A percentile compares a stretch with the other conserved stretches of the same genome.
These are phyloP conservation scores for Trichoderma sp. DNA, from an alignment of 2,329 filamentous ascomycete genomes.

Conservation along the genomic window DNA sequence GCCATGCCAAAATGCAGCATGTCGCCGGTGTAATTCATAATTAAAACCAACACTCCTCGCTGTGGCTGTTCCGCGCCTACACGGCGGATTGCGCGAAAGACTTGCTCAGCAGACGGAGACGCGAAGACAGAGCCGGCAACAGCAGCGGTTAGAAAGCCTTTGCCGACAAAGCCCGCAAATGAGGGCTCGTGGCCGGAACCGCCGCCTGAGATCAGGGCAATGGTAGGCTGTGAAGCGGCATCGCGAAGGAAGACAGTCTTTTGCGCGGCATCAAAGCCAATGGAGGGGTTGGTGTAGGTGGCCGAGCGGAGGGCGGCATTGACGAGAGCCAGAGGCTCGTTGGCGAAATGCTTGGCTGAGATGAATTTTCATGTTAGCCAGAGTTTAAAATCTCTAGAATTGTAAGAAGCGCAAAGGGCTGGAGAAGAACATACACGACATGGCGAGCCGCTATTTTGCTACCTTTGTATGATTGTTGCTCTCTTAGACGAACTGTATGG, in stretches of 20 bases:
- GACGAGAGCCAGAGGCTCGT: conserved; percentile 26
- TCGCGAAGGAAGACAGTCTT: conserved; percentile 29
- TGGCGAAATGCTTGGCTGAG: conserved; percentile 27
- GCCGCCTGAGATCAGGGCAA: conserved; percentile 53
- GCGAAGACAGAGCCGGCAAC: conserved; percentile 76
- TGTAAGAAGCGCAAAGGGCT: neutral
- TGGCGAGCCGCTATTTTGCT: neutral
- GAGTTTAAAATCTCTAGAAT: too few species aligned
- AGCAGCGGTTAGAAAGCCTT: conserved; percentile 64
- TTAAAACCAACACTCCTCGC: conserved; percentile 66
- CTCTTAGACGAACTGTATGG: neutral
- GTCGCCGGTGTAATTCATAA: conserved; percentile 74
- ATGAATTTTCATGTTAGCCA: neutral
- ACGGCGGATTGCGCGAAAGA: conserved; percentile 61
- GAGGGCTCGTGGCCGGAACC: conserved; percentile 72
- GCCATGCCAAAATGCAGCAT: conserved; percentile 74
- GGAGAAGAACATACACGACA: conserved; percentile 4
- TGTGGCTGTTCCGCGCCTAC: conserved; percentile 50
- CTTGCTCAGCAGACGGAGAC: conserved; percentile 70
- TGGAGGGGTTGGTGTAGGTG: conserved; percentile 31
- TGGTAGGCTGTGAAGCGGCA: conserved; percentile 22
- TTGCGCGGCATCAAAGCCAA: conserved; percentile 28
- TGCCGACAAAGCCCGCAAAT: conserved; percentile 69
- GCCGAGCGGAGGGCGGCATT: conserved; percentile 28
- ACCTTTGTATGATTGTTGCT: neutral